phyloP scores from a whole-genome alignment of 805 yeast species.

The Nakazawaea laoshanensis region DNA sequence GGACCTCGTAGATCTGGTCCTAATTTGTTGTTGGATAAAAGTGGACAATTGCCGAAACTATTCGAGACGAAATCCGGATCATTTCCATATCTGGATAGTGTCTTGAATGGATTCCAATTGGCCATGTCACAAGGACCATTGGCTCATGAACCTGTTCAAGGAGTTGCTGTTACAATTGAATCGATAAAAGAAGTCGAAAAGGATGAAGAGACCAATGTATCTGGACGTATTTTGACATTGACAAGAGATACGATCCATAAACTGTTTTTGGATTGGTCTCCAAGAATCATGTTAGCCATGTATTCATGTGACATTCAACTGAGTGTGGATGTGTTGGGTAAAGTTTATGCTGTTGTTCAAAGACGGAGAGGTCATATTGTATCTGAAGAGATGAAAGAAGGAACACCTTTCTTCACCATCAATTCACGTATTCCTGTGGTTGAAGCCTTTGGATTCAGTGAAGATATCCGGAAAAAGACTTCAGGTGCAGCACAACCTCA shows the following conservation, averaged over 20 bases:
- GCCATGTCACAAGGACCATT: constrained; percentile 83
- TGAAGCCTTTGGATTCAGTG: constrained; percentile 95
- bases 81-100: constrained; percentile 47
- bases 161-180: constrained; percentile 52
- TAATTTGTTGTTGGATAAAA: constrained; percentile 58
- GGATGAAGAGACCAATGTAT: constrained; percentile 33
- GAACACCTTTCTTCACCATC: constrained; percentile 91
- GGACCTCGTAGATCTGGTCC: constrained; percentile 77
- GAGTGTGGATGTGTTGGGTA: constrained; percentile 87
- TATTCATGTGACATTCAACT: constrained; percentile 95
- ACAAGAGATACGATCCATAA: constrained; percentile 68
- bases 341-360: constrained; percentile 91
- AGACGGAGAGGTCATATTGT: constrained; percentile 77
- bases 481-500: constrained; percentile 98
- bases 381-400: constrained; percentile 95
- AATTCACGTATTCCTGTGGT: constrained; percentile 84
- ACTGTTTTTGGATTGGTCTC: constrained; percentile 72
- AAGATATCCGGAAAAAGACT: constrained; percentile 85
- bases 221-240: constrained; percentile 68
- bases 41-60: constrained; percentile 25
- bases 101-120: constrained; percentile 78
- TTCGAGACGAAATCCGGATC: constrained; percentile 13
- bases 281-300: constrained; percentile 86
- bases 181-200: constrained; percentile 22
- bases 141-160: constrained; percentile 81